These are phyloP conservation scores for Calonectria naviculata DNA, from an alignment of 2,329 filamentous ascomycete genomes.

Conservation along the genomic window DNA sequence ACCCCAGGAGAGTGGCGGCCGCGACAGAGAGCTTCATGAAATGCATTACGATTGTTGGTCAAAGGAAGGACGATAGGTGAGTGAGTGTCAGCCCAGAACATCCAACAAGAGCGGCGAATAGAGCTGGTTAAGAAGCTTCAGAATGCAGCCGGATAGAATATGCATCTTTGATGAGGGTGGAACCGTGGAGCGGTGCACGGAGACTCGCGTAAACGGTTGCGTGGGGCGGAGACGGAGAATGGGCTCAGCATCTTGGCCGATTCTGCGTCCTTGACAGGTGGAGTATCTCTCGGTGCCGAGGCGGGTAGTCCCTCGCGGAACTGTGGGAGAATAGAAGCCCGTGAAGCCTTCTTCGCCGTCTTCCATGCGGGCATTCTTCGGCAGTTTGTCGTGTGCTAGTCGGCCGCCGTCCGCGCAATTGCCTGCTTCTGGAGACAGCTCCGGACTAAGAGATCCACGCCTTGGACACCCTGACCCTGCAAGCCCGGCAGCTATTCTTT, in stretches of 20 bases:
- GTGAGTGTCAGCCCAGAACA: background rate
- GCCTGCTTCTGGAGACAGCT: background rate
- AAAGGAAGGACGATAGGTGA: background rate
- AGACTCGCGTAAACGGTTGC: background rate
- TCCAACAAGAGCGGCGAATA: background rate
- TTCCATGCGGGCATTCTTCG: background rate
- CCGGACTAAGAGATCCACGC: background rate
- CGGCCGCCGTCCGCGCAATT: background rate
- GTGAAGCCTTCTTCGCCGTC: background rate
- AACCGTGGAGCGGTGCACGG: background rate
- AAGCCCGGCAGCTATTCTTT: background rate
- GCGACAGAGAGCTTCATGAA: slow-evolving; percentile 8
- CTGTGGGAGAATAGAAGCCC: background rate
- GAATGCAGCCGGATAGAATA: background rate
- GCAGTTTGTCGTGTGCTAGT: background rate
- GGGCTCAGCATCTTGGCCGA: background rate
- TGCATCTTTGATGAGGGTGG: background rate
- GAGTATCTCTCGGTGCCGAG: background rate
- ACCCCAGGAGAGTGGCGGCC: background rate
- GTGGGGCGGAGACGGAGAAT: background rate
- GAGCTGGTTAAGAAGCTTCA: background rate
- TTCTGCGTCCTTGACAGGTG: background rate
- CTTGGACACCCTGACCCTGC: background rate
- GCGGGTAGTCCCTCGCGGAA: background rate
- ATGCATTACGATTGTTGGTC: background rate